phyloP scores from a whole-genome alignment of 768 basidiomycete species.

The Mycena chlorophos region DNA sequence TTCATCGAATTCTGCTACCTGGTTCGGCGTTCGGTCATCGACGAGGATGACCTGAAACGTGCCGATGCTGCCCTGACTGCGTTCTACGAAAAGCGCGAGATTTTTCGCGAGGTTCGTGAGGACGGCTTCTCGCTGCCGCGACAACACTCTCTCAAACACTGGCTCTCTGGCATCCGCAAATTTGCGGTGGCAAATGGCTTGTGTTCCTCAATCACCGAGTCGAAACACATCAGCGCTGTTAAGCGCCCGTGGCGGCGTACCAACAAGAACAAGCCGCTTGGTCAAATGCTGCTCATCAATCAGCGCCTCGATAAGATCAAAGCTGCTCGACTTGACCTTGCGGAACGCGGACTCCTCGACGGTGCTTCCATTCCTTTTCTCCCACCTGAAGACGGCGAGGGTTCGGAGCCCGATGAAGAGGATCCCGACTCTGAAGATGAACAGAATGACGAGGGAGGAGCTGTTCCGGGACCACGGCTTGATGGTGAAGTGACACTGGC shows the following conservation, averaged over 20 bases:
- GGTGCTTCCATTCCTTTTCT: constrained; percentile 4
- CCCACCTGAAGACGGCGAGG: no score
- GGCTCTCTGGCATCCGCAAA: constrained; percentile 20
- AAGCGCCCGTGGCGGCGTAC: constrained; percentile 34
- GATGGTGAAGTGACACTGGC: constrained; percentile 10
- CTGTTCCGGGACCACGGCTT: not conserved
- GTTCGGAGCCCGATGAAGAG: not conserved
- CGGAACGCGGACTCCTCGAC: constrained; percentile 24
- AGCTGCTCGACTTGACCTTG: constrained; percentile 20
- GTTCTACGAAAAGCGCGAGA: constrained; percentile 25
- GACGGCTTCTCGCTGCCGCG: constrained; percentile 28
- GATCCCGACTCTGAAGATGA: constrained; percentile 1
- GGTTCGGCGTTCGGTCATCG: constrained; percentile 17
- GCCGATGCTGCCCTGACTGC: constrained; percentile 19
- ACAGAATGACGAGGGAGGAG: constrained; percentile 6
- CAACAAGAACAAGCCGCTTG: constrained; percentile 26
- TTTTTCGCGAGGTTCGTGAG: constrained; percentile 24
- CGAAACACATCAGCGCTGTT: constrained; percentile 34
- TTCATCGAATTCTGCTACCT: constrained; percentile 37
- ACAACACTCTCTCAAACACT: constrained; percentile 37
- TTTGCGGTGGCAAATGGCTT: constrained; percentile 37
- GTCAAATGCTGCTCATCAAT: constrained; percentile 34
- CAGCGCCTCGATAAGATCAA: constrained; percentile 29
- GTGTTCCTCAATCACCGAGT: constrained; percentile 37
- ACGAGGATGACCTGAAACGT: constrained; percentile 17